Evolutionary conservation across 495 filamentous ascomycete genomes (phyloP).

Genomic region (Penicillium odoratum): DNA sequence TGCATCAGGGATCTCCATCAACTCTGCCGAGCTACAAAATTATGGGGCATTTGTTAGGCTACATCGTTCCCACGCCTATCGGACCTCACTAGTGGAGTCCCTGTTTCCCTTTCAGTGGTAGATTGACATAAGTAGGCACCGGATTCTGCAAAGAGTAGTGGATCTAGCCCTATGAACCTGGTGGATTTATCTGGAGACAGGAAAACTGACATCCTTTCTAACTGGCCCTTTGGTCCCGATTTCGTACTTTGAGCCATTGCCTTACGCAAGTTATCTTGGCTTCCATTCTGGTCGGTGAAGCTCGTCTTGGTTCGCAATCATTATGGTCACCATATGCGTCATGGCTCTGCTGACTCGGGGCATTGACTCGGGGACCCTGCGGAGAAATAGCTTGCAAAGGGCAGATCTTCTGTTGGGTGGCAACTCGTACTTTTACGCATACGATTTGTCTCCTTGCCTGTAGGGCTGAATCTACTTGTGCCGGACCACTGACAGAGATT

Average conservation of each 20-base stretch:
- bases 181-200: background rate
- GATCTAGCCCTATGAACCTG: background rate
- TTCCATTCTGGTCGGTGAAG: background rate
- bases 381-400: background rate
- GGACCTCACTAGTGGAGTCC: conserved; percentile 17
- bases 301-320: background rate
- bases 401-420: background rate
- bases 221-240: background rate
- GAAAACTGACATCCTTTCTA: background rate
- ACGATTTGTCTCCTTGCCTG: conserved; percentile 8
- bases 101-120: conserved; percentile 15
- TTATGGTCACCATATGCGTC: background rate
- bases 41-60: conserved; percentile 31
- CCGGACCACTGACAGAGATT: too few relatives aligned
- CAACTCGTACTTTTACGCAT: conserved; percentile 9
- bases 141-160: conserved; percentile 8
- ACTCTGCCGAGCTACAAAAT: conserved; percentile 16
- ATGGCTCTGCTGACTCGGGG: background rate
- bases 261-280: conserved; percentile 4
- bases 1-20: conserved; percentile 9
- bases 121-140: conserved; percentile 8
- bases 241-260: background rate
- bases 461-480: conserved; percentile 27
- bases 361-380: background rate
- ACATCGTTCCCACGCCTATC: conserved; percentile 27